Percentiles rank a stretch among this genome's conserved stretches.
Conservation (phyloP, 2,329 filamentous ascomycete genomes). For the Corinectria fuckeliana region DNA sequence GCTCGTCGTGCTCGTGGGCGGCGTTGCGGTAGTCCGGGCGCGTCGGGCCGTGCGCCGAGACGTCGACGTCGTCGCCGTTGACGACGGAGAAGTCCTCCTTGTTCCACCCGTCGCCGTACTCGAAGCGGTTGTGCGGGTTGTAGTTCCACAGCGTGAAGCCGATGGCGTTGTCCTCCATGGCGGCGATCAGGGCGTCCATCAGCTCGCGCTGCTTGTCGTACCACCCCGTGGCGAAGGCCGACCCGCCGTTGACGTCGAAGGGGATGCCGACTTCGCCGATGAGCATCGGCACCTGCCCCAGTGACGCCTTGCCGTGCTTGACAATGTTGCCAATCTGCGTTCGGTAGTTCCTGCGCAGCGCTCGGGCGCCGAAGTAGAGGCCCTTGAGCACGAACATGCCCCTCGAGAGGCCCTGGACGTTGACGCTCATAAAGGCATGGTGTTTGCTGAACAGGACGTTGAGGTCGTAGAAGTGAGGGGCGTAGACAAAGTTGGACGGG, state of each 20-base stretch:
- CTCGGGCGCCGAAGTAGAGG: slow-evolving; percentile 48
- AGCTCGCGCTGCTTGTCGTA: slow-evolving; percentile 49
- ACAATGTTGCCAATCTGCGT: slow-evolving; percentile 47
- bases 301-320: slow-evolving; percentile 41
- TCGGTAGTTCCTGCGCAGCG: slow-evolving; percentile 47
- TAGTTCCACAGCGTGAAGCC: slow-evolving; percentile 51
- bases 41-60: slow-evolving; percentile 35
- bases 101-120: slow-evolving; percentile 52
- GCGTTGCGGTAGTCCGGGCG: slow-evolving; percentile 44
- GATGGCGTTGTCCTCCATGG: slow-evolving; percentile 48
- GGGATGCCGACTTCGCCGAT: slow-evolving; percentile 51
- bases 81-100: slow-evolving; percentile 52
- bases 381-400: slow-evolving; percentile 49
- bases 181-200: slow-evolving; percentile 47
- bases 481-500: slow-evolving; percentile 47
- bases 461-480: slow-evolving; percentile 52
- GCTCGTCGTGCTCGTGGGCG: slow-evolving; percentile 41
- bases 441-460: slow-evolving; percentile 48
- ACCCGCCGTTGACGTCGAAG: slow-evolving; percentile 47
- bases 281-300: slow-evolving; percentile 44
- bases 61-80: slow-evolving; percentile 42
- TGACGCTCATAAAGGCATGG: slow-evolving; percentile 46
- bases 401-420: slow-evolving; percentile 49
- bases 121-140: slow-evolving; percentile 46
- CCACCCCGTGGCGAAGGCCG: slow-evolving; percentile 46